Percentiles rank a stretch among this genome's conserved stretches.
phyloP scores from a whole-genome alignment of 2,329 filamentous ascomycete genomes.

The Daldinia sp. region DNA sequence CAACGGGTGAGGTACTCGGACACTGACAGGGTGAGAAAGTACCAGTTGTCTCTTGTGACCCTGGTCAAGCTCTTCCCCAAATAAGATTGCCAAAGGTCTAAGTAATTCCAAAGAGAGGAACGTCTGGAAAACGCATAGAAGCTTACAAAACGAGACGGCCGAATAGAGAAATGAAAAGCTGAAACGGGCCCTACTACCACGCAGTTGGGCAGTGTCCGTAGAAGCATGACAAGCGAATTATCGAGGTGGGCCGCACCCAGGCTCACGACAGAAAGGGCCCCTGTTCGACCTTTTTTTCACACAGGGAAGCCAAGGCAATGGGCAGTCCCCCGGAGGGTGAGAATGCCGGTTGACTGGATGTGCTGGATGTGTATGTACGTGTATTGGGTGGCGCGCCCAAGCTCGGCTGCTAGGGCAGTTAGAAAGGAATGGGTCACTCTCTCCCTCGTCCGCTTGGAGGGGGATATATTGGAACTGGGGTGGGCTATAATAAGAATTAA shows the following conservation, averaged over 20 bases:
- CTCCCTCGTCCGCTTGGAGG: slow-evolving; percentile 48
- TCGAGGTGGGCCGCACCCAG: slow-evolving; percentile 45
- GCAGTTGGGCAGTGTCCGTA: slow-evolving; percentile 50
- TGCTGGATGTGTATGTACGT: slow-evolving; percentile 31
- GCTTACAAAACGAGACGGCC: slow-evolving; percentile 51
- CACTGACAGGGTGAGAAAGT: slow-evolving; percentile 50
- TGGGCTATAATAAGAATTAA: slow-evolving; percentile 47
- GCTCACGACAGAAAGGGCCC: slow-evolving; percentile 43
- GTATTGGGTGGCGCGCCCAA: slow-evolving; percentile 35
- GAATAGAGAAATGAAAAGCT: slow-evolving; percentile 51
- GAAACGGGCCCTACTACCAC: slow-evolving; percentile 57
- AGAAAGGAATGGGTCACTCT: slow-evolving; percentile 44
- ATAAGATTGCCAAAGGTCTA: slow-evolving; percentile 39
- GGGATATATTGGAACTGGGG: slow-evolving; percentile 48
- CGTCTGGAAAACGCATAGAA: slow-evolving; percentile 53
- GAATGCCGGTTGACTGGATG: slow-evolving; percentile 42
- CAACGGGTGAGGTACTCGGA: slow-evolving; percentile 44
- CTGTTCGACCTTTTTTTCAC: slow-evolving; percentile 43
- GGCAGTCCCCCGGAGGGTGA: slow-evolving; percentile 38
- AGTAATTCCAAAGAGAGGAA: slow-evolving; percentile 45
- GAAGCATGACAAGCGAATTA: slow-evolving; percentile 52
- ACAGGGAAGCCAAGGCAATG: slow-evolving; percentile 43
- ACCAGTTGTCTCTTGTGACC: slow-evolving; percentile 47
- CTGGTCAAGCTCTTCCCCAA: slow-evolving; percentile 38
- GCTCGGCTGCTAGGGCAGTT: slow-evolving; percentile 43